Evolutionary conservation across 2,329 filamentous ascomycete genomes (phyloP).

Genomic region (Neobulgaria alba): DNA sequence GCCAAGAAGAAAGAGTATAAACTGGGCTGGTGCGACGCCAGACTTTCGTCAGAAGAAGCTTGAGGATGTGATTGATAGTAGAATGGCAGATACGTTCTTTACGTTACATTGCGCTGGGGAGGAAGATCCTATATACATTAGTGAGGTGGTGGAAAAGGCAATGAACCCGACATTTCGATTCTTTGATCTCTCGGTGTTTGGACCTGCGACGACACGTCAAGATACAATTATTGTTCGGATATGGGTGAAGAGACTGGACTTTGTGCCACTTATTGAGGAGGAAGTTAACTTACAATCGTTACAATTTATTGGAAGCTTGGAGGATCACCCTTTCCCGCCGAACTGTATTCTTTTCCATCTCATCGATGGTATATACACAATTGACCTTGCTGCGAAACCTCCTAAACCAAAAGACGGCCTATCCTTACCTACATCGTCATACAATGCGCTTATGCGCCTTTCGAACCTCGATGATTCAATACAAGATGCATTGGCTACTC

Average conservation of each 20-base stretch:
- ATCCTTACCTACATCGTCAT: slow-evolving; percentile 61
- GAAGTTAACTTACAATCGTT: slow-evolving; percentile 60
- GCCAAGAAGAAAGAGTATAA: slow-evolving; percentile 49
- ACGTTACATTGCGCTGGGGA: slow-evolving; percentile 63
- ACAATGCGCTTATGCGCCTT: slow-evolving; percentile 79
- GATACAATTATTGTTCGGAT: slow-evolving; percentile 60
- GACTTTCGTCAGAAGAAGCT: slow-evolving; percentile 62
- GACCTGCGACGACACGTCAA: slow-evolving; percentile 54
- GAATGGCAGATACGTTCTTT: slow-evolving; percentile 84
- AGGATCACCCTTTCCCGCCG: slow-evolving; percentile 61
- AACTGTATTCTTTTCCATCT: slow-evolving; percentile 85
- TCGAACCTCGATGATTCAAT: slow-evolving; percentile 85
- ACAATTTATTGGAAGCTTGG: slow-evolving; percentile 69
- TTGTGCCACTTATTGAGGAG: slow-evolving; percentile 64
- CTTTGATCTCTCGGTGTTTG: slow-evolving; percentile 64
- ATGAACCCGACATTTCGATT: slow-evolving; percentile 88
- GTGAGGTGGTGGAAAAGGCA: slow-evolving; percentile 69
- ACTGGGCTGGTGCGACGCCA: slow-evolving; percentile 53
- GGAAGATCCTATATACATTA: slow-evolving; percentile 77
- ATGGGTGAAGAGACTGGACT: slow-evolving; percentile 56
- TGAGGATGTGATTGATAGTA: slow-evolving; percentile 60
- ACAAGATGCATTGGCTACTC: slow-evolving; percentile 76
- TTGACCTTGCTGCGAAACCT: slow-evolving; percentile 50
- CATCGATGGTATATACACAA: slow-evolving; percentile 76
- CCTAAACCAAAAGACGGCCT: slow-evolving; percentile 41